Evolutionary conservation across 139 green algal genomes (phyloP).

Genomic region (Choricystis sp.): DNA sequence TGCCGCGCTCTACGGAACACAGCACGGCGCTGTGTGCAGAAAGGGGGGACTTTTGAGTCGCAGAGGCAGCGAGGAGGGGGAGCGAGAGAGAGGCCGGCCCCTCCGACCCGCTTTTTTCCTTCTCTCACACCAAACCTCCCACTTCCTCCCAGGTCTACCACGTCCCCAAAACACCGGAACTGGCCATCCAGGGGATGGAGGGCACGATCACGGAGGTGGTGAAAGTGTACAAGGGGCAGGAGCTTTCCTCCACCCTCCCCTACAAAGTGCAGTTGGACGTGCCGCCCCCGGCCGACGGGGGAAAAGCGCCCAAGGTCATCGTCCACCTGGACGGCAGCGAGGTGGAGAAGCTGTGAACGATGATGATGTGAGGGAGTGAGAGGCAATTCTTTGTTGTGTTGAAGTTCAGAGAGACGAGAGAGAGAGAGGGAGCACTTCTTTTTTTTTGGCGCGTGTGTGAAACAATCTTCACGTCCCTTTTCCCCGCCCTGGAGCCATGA

Average conservation of each 20-base stretch:
- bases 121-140: neutral
- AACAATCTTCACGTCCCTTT: too few species aligned
- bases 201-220: neutral
- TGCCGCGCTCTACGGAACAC: too few species aligned
- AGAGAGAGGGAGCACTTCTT: neutral
- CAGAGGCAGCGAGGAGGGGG: neutral
- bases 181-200: neutral
- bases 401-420: neutral
- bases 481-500: neutral
- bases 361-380: conserved; percentile 1
- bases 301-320: neutral
- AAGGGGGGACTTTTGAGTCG: too few species aligned
- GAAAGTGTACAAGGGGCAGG: neutral
- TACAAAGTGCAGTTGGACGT: neutral
- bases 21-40: too few species aligned
- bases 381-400: neutral
- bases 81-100: neutral
- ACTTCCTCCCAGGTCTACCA: neutral
- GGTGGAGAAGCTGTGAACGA: neutral
- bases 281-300: neutral
- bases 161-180: neutral
- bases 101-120: too few species aligned
- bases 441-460: too few species aligned
- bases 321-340: neutral
- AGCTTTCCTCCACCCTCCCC: neutral